These are phyloP conservation scores for Kodamaea sp. DNA, from an alignment of 1,139 yeast genomes.

Conservation along the genomic window DNA sequence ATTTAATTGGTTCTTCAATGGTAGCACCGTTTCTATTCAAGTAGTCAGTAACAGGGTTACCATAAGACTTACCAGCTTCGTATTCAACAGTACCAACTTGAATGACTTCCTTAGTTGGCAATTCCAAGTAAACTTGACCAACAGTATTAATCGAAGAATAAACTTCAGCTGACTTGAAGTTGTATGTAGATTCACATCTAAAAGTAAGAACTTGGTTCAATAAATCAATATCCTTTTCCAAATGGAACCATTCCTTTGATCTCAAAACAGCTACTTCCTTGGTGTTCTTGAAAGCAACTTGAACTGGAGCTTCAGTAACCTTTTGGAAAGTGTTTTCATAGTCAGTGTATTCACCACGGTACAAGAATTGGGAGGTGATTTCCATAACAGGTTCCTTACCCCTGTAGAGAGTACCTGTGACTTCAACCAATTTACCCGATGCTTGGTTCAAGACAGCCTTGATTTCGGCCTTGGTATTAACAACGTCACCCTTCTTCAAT, in stretches of 20 bases:
- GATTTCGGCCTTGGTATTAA: constrained; percentile 77
- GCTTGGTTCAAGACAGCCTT: constrained; percentile 87
- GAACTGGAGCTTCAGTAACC: constrained; percentile 81
- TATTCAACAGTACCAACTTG: constrained; percentile 86
- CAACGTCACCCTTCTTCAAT: constrained; percentile 82
- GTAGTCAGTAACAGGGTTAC: constrained; percentile 97
- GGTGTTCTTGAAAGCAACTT: constrained; percentile 65
- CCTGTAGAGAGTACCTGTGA: constrained; percentile 82
- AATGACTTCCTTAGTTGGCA: constrained; percentile 87
- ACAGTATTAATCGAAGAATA: constrained; percentile 77
- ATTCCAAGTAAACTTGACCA: constrained; percentile 83
- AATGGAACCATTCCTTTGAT: constrained; percentile 97
- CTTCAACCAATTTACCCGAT: constrained; percentile 94
- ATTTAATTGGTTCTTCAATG: constrained; percentile 87
- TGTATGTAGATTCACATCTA: constrained; percentile 82
- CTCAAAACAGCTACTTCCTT: constrained; percentile 91
- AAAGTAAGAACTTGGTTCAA: constrained; percentile 79
- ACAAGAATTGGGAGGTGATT: constrained; percentile 91
- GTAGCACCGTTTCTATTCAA: constrained; percentile 87
- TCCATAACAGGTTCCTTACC: constrained; percentile 82
- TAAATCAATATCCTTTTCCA: constrained; percentile 66
- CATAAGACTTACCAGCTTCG: constrained; percentile 89
- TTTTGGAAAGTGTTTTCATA: constrained; percentile 91
- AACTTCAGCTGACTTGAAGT: constrained; percentile 72
- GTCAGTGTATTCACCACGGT: constrained; percentile 88